phyloP scores from a whole-genome alignment of 2,329 filamentous ascomycete species.

The Paracamarosporium sp. region DNA sequence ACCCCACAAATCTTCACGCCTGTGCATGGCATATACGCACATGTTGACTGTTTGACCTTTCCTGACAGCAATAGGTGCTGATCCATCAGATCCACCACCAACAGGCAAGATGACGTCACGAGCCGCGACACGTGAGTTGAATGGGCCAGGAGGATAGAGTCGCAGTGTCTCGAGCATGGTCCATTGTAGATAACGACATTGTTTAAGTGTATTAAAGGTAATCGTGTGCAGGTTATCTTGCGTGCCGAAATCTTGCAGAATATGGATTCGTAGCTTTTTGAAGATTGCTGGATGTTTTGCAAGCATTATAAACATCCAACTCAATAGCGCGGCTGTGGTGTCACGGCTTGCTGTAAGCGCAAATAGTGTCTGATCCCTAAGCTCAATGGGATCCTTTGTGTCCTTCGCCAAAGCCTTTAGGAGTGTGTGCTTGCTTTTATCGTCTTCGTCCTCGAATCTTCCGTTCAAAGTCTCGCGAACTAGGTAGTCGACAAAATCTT shows the following conservation, averaged over 20 bases:
- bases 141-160: slow-evolving; percentile 41
- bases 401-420: slow-evolving; percentile 80
- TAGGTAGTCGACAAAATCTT: slow-evolving; percentile 14
- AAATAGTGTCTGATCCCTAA: slow-evolving; percentile 83
- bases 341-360: slow-evolving; percentile 85
- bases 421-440: slow-evolving; percentile 70
- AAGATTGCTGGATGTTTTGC: slow-evolving; percentile 42
- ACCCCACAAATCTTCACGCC: slow-evolving; percentile 46
- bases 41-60: slow-evolving; percentile 38
- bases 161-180: slow-evolving; percentile 43
- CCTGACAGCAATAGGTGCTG: slow-evolving; percentile 38
- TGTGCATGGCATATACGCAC: slow-evolving; percentile 40
- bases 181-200: slow-evolving; percentile 40
- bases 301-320: slow-evolving; percentile 67
- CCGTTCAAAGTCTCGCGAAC: background rate
- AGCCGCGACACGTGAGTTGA: slow-evolving; percentile 38
- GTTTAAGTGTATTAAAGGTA: slow-evolving; percentile 48
- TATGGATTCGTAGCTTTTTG: slow-evolving; percentile 40
- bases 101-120: slow-evolving; percentile 41
- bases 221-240: slow-evolving; percentile 45
- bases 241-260: slow-evolving; percentile 51
- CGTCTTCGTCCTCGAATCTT: background rate
- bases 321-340: slow-evolving; percentile 81
- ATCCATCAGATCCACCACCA: slow-evolving; percentile 45
- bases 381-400: slow-evolving; percentile 69